These are phyloP conservation scores for Fusarium sp. DNA, from an alignment of 2,329 filamentous ascomycete genomes.

Conservation along the genomic window DNA sequence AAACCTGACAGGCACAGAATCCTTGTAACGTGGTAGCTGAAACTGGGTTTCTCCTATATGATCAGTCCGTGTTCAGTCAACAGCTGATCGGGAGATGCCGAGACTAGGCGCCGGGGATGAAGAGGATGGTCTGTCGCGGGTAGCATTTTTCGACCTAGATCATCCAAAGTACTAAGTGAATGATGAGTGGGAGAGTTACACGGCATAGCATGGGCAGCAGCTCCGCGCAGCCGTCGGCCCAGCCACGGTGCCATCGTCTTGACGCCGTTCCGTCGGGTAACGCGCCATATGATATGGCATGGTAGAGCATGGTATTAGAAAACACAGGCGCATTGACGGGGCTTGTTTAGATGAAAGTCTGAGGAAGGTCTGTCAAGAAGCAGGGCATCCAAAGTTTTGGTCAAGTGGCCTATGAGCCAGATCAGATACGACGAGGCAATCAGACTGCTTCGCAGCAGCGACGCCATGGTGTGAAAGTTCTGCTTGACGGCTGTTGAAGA, in stretches of 20 bases:
- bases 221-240: slow-evolving; percentile 10
- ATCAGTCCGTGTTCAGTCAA: slow-evolving; percentile 35
- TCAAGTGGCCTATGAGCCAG: not conserved
- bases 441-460: slow-evolving; percentile 1
- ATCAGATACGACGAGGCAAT: not conserved
- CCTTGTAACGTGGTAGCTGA: slow-evolving; percentile 30
- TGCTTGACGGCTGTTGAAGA: slow-evolving; percentile 31
- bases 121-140: slow-evolving; percentile 15
- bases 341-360: slow-evolving; percentile 1
- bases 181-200: slow-evolving; percentile 7
- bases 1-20: slow-evolving; percentile 31
- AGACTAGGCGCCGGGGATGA: slow-evolving; percentile 30
- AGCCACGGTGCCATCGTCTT: slow-evolving; percentile 8
- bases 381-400: not conserved
- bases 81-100: slow-evolving; percentile 43
- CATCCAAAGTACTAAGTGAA: slow-evolving; percentile 17
- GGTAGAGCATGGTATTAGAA: slow-evolving; percentile 2
- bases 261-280: slow-evolving; percentile 17
- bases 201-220: slow-evolving; percentile 14
- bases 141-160: slow-evolving; percentile 24
- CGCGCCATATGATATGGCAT: slow-evolving; percentile 12
- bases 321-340: not conserved
- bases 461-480: slow-evolving; percentile 1
- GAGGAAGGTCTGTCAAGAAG: slow-evolving; percentile 4
- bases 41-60: slow-evolving; percentile 26